Evolutionary conservation across 2,329 filamentous ascomycete species (phyloP).

Genomic region (Penicillium sp.): DNA sequence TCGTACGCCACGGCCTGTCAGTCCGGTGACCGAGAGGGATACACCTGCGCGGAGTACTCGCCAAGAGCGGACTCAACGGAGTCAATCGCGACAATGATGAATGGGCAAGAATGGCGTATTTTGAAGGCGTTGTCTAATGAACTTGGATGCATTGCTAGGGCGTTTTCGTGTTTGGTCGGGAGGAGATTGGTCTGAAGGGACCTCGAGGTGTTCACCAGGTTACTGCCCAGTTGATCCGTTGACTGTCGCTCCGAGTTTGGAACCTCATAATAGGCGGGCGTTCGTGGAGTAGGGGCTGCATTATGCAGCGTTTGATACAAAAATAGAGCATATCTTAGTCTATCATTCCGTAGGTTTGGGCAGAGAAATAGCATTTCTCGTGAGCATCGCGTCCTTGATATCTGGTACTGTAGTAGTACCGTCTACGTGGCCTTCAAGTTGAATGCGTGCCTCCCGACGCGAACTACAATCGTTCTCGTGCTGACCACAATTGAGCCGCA

Average conservation of each 20-base stretch:
- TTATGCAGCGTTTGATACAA: neutral
- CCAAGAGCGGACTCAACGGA: conserved; percentile 21
- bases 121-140: neutral
- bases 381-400: neutral
- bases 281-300: neutral
- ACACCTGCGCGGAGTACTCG: conserved; percentile 26
- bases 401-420: too few relatives aligned
- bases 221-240: neutral
- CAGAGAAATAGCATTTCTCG: neutral
- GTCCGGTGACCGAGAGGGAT: conserved; percentile 29
- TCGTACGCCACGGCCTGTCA: conserved; percentile 16
- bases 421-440: too few relatives aligned
- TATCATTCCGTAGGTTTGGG: neutral
- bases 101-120: neutral
- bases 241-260: neutral
- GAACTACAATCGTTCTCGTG: too few relatives aligned
- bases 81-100: conserved; percentile 23
- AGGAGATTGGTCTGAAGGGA: neutral
- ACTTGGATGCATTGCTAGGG: conserved; percentile 1
- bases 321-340: neutral
- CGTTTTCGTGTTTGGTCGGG: neutral
- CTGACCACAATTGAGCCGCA: too few relatives aligned
- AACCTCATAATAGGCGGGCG: neutral
- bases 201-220: too few relatives aligned
- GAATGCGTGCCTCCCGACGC: too few relatives aligned